phyloP scores from a whole-genome alignment of 257 asterid species.

The Penstemon barbatus region DNA sequence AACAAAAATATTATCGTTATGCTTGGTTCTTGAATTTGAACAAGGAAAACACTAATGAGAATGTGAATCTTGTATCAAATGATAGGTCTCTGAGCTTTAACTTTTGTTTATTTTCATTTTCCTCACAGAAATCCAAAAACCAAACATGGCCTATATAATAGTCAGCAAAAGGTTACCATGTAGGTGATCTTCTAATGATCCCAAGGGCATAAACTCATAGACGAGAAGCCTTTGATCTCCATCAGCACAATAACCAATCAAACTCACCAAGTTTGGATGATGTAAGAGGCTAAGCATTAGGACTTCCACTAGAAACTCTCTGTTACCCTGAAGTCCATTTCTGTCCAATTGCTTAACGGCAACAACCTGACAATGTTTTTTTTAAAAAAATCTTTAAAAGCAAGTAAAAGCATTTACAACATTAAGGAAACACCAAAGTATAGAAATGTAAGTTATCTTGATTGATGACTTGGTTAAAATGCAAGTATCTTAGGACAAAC shows the following conservation, averaged over 20 bases:
- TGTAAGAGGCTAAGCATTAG: constrained; percentile 98
- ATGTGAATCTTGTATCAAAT: no score
- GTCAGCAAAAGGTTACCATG: constrained; percentile 56
- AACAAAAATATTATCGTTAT: no score
- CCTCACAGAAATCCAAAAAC: no score
- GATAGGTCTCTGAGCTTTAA: no score
- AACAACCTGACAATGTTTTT: constrained; percentile 56
- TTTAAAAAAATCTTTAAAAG: constrained; percentile 3
- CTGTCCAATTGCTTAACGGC: constrained; percentile 98
- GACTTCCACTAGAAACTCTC: constrained; percentile 97
- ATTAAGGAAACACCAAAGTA: background rate
- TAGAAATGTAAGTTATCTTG: background rate
- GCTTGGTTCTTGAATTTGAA: no score
- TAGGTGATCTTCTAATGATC: constrained; percentile 96
- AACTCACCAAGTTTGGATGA: constrained; percentile 87
- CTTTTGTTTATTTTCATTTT: no score
- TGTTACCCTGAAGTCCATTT: constrained; percentile 96
- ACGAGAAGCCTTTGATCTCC: constrained; percentile 99
- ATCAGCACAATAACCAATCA: constrained; percentile 96
- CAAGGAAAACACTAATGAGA: no score
- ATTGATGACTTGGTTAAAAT: background rate
- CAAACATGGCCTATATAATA: background rate
- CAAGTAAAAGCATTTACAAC: background rate
- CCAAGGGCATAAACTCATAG: constrained; percentile 96
- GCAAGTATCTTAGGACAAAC: no score